Evolutionary conservation across 2,329 filamentous ascomycete species (phyloP).

Genomic region (Beauveria australis): DNA sequence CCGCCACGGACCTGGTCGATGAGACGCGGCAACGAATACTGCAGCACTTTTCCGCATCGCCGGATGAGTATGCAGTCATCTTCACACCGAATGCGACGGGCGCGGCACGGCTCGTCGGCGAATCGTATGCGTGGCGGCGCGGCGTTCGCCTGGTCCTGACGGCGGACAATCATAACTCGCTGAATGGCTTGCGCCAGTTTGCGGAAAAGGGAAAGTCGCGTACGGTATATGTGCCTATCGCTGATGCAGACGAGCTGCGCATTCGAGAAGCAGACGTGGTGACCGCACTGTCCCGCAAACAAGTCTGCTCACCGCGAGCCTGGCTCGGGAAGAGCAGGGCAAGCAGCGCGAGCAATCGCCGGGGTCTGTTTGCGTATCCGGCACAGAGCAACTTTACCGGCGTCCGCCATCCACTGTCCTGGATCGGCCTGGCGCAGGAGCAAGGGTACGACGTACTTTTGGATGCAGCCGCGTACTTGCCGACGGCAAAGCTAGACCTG

Average conservation of each 20-base stretch:
- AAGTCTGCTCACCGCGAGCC: not conserved
- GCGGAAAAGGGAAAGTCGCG: conserved; percentile 19
- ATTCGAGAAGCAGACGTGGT: conserved; percentile 20
- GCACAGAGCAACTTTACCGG: conserved; percentile 39
- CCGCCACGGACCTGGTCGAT: conserved; percentile 26
- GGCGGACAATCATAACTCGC: conserved; percentile 34
- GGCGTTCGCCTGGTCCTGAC: conserved; percentile 25
- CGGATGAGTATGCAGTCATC: conserved; percentile 30
- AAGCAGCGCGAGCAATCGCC: not conserved
- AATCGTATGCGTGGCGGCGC: conserved; percentile 28
- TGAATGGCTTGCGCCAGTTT: conserved; percentile 31
- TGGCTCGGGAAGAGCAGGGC: not conserved
- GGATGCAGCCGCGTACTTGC: conserved; percentile 32
- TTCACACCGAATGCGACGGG: conserved; percentile 33
- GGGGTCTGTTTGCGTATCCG: conserved; percentile 35
- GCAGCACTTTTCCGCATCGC: conserved; percentile 25
- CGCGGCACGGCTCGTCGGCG: conserved; percentile 30
- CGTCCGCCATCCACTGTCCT: conserved; percentile 31
- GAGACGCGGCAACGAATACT: conserved; percentile 24
- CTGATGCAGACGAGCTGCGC: conserved; percentile 19
- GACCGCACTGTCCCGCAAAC: conserved; percentile 16
- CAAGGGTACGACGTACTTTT: conserved; percentile 32
- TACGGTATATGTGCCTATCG: conserved; percentile 24
- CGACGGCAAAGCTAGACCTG: conserved; percentile 28
- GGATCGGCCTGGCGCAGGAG: conserved; percentile 27